A percentile compares a stretch with the other conserved stretches of the same genome.
These are phyloP conservation scores for Sicyos edulis DNA, from an alignment of 306 rosid genomes.

Conservation along the genomic window DNA sequence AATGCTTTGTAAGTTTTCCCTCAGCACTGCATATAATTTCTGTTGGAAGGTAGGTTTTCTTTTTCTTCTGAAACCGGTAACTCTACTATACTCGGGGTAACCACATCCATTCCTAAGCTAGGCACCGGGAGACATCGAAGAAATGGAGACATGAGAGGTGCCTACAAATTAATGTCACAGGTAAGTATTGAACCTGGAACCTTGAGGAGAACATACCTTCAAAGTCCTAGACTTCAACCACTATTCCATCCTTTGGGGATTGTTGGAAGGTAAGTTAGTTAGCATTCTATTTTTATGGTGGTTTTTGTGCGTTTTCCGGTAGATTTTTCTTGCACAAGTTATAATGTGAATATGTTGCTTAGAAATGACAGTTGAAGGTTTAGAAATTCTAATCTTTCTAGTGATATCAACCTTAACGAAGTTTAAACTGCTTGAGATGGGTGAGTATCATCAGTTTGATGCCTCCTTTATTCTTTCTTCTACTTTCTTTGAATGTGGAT, in stretches of 20 bases:
- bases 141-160: too few species aligned
- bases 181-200: too few species aligned
- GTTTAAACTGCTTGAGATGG: neutral
- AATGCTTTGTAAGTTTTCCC: neutral
- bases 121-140: too few species aligned
- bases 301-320: neutral
- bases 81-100: too few species aligned
- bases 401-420: neutral
- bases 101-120: too few species aligned
- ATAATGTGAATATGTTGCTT: neutral
- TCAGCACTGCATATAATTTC: neutral
- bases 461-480: constrained; percentile 6
- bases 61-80: too few species aligned
- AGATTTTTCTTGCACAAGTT: neutral
- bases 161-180: too few species aligned
- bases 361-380: neutral
- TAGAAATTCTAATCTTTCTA: neutral
- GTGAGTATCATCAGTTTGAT: neutral
- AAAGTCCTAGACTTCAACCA: too few species aligned
- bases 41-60: neutral
- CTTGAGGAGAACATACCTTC: too few species aligned
- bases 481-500: neutral
- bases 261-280: neutral
- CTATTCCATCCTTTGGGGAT: too few species aligned
- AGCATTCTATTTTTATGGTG: neutral